These are phyloP conservation scores for Camellia sinensis DNA, from an alignment of 148 eudicot species.

Conservation along the genomic window DNA sequence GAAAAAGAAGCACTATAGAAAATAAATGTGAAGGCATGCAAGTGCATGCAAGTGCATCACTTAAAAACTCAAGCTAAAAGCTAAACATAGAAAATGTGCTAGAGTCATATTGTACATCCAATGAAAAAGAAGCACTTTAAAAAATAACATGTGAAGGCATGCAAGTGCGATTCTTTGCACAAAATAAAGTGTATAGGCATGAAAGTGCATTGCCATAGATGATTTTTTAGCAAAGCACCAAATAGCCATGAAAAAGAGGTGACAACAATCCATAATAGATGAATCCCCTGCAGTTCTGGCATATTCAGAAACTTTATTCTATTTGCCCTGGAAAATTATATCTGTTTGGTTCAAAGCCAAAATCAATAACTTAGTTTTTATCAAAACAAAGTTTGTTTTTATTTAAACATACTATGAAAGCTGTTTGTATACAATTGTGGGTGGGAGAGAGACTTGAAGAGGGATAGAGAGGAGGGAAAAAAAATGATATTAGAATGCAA, in stretches of 20 bases:
- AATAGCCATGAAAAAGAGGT: background rate
- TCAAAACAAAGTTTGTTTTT: too few relatives aligned
- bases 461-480: too few relatives aligned
- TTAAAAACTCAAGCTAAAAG: background rate
- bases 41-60: too few relatives aligned
- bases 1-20: background rate
- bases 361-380: too few relatives aligned
- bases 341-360: too few relatives aligned
- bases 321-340: background rate
- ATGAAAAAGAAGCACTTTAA: background rate
- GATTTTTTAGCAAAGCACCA: background rate
- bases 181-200: background rate
- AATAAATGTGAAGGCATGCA: background rate
- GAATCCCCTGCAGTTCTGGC: background rate
- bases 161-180: background rate
- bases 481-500: too few relatives aligned
- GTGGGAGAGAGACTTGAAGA: too few relatives aligned
- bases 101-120: background rate
- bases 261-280: background rate
- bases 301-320: background rate
- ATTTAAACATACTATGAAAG: too few relatives aligned
- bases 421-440: too few relatives aligned
- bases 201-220: background rate
- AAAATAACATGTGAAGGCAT: background rate
- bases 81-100: background rate